These are phyloP conservation scores for Daedaleopsis sinensis DNA, from an alignment of 768 basidiomycete genomes.

Conservation along the genomic window DNA sequence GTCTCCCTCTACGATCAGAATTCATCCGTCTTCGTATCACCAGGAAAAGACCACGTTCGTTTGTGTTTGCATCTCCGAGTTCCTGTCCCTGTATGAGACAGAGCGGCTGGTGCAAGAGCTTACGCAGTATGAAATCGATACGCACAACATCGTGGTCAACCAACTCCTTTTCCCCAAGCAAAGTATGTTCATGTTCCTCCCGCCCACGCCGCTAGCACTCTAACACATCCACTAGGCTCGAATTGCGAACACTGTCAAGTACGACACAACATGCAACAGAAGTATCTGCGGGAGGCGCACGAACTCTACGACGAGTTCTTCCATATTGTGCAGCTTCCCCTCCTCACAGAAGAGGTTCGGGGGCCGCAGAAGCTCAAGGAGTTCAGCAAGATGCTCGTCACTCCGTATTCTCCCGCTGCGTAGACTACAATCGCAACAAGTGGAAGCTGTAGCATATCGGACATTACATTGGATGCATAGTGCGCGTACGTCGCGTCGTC, in stretches of 20 bases:
- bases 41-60: conserved; percentile 99
- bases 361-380: conserved; percentile 92
- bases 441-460: conserved; percentile 16
- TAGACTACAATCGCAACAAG: conserved; percentile 2
- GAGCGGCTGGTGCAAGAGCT: conserved; percentile 97
- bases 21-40: not conserved
- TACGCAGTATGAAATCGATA: conserved; percentile 94
- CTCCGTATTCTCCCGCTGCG: conserved; percentile 64
- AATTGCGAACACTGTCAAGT: conserved; percentile 96
- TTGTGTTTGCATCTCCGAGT: conserved; percentile 98
- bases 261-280: conserved; percentile 97
- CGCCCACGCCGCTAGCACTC: not conserved
- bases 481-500: too few relatives aligned
- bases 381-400: conserved; percentile 90
- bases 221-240: conserved; percentile 55
- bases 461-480: not conserved
- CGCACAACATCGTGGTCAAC: conserved; percentile 98
- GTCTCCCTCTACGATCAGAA: not conserved
- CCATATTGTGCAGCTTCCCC: conserved; percentile 91
- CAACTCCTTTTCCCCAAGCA: conserved; percentile 93
- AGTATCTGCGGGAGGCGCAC: conserved; percentile 94
- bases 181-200: conserved; percentile 50
- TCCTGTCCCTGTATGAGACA: conserved; percentile 97
- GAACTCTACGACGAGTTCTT: conserved; percentile 98
- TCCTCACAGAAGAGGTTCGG: conserved; percentile 95